phyloP scores from a whole-genome alignment of 257 asterid genomes.

The Przewalskia tangutica region DNA sequence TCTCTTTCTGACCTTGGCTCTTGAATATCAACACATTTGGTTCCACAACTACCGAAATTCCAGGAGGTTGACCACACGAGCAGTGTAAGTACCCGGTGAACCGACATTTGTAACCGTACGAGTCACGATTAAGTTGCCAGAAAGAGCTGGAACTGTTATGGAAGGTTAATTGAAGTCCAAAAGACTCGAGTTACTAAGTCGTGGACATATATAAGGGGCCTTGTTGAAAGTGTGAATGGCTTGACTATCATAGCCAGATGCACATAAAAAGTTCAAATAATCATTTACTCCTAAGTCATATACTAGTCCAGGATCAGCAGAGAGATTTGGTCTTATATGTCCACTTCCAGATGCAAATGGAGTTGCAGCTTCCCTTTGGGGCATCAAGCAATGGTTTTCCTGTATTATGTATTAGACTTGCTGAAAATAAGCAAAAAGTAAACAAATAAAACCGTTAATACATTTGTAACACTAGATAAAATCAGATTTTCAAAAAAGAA shows the following conservation, averaged over 20 bases:
- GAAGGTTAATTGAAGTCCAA: slow-evolving; percentile 9
- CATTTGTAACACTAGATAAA: not conserved
- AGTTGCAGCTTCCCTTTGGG: not conserved
- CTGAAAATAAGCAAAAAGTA: not conserved
- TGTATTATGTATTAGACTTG: slow-evolving; percentile 11
- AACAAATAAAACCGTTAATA: not conserved
- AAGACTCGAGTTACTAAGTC: not conserved
- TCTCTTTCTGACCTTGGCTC: not conserved
- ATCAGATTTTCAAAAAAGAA: not conserved
- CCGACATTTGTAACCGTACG: not conserved
- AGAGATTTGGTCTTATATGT: slow-evolving; percentile 13
- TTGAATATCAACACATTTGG: not conserved
- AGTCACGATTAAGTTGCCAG: not conserved
- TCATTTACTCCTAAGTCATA: slow-evolving; percentile 11
- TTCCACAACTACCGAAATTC: not conserved
- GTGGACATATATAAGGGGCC: not conserved
- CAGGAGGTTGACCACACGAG: not conserved
- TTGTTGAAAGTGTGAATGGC: not conserved
- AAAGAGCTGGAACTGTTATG: not conserved
- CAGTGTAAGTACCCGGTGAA: not conserved
- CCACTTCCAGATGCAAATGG: slow-evolving; percentile 20
- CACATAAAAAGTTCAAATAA: slow-evolving; percentile 13
- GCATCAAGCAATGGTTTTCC: not conserved
- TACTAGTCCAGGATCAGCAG: slow-evolving; percentile 18
- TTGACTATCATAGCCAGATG: slow-evolving; percentile 2